Percentiles rank a stretch among this genome's conserved stretches.
Conservation (phyloP, 2,329 filamentous ascomycete species). For the Fusarium dlaminii region DNA sequence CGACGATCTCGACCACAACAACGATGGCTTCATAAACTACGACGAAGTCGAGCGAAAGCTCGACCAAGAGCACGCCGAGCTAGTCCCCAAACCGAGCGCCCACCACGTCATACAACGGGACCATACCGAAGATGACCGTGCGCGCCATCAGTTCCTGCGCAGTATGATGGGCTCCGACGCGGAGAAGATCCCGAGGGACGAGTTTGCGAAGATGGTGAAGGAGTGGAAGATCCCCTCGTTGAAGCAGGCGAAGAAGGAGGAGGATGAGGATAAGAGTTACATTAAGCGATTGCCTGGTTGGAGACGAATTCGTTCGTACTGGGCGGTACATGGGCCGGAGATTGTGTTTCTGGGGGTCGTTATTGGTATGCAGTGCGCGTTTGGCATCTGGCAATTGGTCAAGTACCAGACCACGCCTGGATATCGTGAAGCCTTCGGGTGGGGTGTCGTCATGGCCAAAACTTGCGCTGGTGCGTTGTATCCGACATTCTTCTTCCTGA, state of each 20-base stretch:
- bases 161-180: constrained; percentile 56
- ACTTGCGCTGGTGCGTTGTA: constrained; percentile 64
- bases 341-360: constrained; percentile 61
- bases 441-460: constrained; percentile 66
- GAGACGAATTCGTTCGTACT: constrained; percentile 60
- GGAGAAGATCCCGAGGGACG: constrained; percentile 54
- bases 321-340: constrained; percentile 64
- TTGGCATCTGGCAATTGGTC: constrained; percentile 65
- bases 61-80: constrained; percentile 61
- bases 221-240: constrained; percentile 60
- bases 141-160: constrained; percentile 62
- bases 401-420: constrained; percentile 58
- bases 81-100: constrained; percentile 56
- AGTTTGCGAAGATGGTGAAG: constrained; percentile 57
- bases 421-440: constrained; percentile 62
- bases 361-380: constrained; percentile 57
- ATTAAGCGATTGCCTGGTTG: constrained; percentile 55
- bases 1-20: constrained; percentile 61
- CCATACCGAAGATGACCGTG: constrained; percentile 49
- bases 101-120: constrained; percentile 56
- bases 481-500: constrained; percentile 66
- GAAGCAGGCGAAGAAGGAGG: constrained; percentile 57
- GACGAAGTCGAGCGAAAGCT: constrained; percentile 62
- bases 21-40: constrained; percentile 62
- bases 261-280: constrained; percentile 58